Evolutionary conservation across 2,329 filamentous ascomycete species (phyloP).

Genomic region (Aspergillus sp.): DNA sequence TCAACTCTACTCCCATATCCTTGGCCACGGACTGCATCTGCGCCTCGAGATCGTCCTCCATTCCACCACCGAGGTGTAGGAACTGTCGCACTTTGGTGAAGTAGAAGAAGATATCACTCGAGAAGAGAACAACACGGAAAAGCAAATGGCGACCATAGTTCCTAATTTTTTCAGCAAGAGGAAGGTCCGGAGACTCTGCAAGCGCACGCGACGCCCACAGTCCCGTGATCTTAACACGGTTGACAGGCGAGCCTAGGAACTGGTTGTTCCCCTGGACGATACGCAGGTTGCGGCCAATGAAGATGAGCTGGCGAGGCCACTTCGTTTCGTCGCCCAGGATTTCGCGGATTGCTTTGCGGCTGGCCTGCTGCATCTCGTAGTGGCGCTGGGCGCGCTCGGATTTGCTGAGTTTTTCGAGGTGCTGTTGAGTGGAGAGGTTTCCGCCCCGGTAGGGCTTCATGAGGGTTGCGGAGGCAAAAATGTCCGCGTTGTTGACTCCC

Average conservation of each 20-base stretch:
- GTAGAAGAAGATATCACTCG: slow-evolving; percentile 82
- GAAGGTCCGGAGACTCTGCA: slow-evolving; percentile 72
- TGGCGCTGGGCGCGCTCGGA: slow-evolving; percentile 62
- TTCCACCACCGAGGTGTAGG: slow-evolving; percentile 76
- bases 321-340: slow-evolving; percentile 84
- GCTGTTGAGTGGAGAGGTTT: slow-evolving; percentile 67
- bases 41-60: slow-evolving; percentile 93
- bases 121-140: slow-evolving; percentile 77
- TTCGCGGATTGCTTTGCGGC: slow-evolving; percentile 73
- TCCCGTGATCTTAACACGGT: slow-evolving; percentile 91
- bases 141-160: slow-evolving; percentile 78
- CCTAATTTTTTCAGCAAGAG: slow-evolving; percentile 63
- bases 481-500: slow-evolving; percentile 86
- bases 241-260: slow-evolving; percentile 84
- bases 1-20: slow-evolving; percentile 88
- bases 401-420: slow-evolving; percentile 56
- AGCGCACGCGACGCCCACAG: slow-evolving; percentile 85
- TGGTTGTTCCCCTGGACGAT: slow-evolving; percentile 95
- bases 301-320: slow-evolving; percentile 88
- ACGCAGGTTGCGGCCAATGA: slow-evolving; percentile 87
- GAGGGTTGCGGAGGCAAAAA: slow-evolving; percentile 89
- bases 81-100: slow-evolving; percentile 77
- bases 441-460: slow-evolving; percentile 91
- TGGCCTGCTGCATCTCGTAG: slow-evolving; percentile 80
- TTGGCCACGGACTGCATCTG: slow-evolving; percentile 86